Percentiles rank a stretch among this genome's conserved stretches.
These are phyloP conservation scores for Hemileccinum rubropunctum DNA, from an alignment of 768 basidiomycete genomes.

Conservation along the genomic window DNA sequence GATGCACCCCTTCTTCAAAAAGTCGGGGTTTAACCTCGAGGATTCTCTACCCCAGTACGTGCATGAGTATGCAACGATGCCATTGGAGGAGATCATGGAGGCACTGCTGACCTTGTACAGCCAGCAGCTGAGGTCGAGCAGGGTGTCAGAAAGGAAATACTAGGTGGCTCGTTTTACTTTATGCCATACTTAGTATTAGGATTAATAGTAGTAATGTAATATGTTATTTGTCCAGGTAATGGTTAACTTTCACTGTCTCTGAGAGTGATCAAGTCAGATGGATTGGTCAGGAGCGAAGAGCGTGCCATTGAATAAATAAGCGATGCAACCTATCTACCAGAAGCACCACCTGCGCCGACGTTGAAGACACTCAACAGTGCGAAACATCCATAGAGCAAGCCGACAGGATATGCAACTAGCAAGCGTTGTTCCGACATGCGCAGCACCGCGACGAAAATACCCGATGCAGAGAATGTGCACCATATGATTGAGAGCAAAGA, in stretches of 20 bases:
- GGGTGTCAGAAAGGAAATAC: slow-evolving; percentile 13
- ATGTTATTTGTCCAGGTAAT: too few species aligned
- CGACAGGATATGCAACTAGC: slow-evolving; percentile 95
- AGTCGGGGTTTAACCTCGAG: slow-evolving; percentile 78
- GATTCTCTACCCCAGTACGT: slow-evolving; percentile 86
- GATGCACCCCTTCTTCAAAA: slow-evolving; percentile 85
- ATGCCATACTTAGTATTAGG: background rate
- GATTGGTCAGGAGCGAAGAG: background rate
- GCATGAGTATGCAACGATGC: slow-evolving; percentile 80
- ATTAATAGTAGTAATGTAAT: background rate
- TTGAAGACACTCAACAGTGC: slow-evolving; percentile 91
- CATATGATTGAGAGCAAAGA: slow-evolving; percentile 83
- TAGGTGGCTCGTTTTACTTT: background rate
- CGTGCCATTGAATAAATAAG: slow-evolving; percentile 10
- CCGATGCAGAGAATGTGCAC: slow-evolving; percentile 96
- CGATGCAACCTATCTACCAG: slow-evolving; percentile 28
- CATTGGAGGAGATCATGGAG: slow-evolving; percentile 84
- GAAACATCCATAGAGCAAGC: slow-evolving; percentile 91
- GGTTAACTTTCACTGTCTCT: too few species aligned
- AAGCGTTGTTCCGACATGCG: slow-evolving; percentile 94
- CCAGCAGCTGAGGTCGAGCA: slow-evolving; percentile 53
- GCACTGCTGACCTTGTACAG: slow-evolving; percentile 73
- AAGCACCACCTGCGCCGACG: slow-evolving; percentile 37
- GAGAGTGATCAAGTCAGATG: too few species aligned
- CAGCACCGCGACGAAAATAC: slow-evolving; percentile 93